Evolutionary conservation across 75 land plant species (phyloP), one percentile per base, ranked within the genome.

Genomic region (Isoetes taiwanensis): DNA sequence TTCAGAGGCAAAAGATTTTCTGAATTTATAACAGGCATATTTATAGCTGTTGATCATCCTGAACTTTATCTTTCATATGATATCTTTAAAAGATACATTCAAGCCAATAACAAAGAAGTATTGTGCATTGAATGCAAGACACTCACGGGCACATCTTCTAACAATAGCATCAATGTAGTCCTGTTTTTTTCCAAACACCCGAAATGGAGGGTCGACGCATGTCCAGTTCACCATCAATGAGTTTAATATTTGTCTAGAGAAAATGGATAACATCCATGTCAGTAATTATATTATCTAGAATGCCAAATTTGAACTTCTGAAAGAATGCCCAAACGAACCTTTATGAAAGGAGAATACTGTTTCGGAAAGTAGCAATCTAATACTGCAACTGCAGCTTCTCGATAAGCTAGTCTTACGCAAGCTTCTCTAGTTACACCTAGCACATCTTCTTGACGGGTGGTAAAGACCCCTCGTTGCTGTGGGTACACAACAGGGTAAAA

Each of bases 311-410:
- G 39, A 9, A 37, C 9, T 9, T 37, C 12, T 37, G 9, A 37
- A 9, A 37, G 39, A 37, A 14, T 9, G 9, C 9, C 14, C 14
- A 37, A 37, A 14, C 9, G 39, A 37, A 46, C 50, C 50, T 46
- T 46, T 46, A 19, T 46, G 50, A 46, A 46, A 19, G 50, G 50
- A 46, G 50, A 6, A 46, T 46, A 23, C 4, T 16, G 50, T 19
- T 46, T 46, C 6, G 50, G 50, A n/a, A 46, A 46, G 50, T 46
- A 46, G 50, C 50, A 46, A 8, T 46, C 50, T 8, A 46, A 23
- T 8, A 46, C 50, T 6, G 50, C 50, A 46, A 46, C 50, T 6
- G 50, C 50, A 46, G 50, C 50, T 46, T 46, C 50, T 23, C 50
- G 6, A 19, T 46, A 46, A 5, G 50, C 50, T 8, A 46, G 16